phyloP scores from a whole-genome alignment of 179 eudicot species.

The Dionaea muscipula region DNA sequence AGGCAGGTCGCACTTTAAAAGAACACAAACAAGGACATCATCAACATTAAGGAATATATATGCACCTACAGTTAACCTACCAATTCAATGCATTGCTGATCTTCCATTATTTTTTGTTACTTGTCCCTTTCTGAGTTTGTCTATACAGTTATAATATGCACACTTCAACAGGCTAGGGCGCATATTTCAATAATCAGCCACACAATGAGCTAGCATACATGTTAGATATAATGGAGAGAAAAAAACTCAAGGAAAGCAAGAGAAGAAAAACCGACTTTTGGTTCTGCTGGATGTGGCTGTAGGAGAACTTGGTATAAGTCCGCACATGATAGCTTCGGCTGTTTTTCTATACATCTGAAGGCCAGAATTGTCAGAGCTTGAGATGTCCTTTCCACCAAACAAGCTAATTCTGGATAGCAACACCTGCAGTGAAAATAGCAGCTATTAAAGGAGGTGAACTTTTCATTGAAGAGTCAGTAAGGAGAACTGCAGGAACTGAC shows the following conservation, averaged over 20 bases:
- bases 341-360: constrained; percentile 53
- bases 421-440: constrained; percentile 36
- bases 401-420: constrained; percentile 67
- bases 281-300: constrained; percentile 78
- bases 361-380: constrained; percentile 39
- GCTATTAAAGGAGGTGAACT: not conserved
- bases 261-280: constrained; percentile 26
- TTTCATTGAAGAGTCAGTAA: not conserved
- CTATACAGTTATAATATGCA: no score
- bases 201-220: no score
- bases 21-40: no score
- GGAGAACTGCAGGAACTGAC: no score
- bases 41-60: no score
- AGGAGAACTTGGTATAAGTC: constrained; percentile 77
- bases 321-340: constrained; percentile 88
- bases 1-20: no score
- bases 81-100: no score
- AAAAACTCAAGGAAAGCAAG: not conserved
- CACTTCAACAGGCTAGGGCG: no score
- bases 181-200: no score
- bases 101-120: no score
- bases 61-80: no score
- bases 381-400: constrained; percentile 45
- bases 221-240: not conserved
- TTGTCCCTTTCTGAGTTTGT: no score